Evolutionary conservation across 495 filamentous ascomycete genomes (phyloP).

Genomic region (Penicillium ochrochloron): DNA sequence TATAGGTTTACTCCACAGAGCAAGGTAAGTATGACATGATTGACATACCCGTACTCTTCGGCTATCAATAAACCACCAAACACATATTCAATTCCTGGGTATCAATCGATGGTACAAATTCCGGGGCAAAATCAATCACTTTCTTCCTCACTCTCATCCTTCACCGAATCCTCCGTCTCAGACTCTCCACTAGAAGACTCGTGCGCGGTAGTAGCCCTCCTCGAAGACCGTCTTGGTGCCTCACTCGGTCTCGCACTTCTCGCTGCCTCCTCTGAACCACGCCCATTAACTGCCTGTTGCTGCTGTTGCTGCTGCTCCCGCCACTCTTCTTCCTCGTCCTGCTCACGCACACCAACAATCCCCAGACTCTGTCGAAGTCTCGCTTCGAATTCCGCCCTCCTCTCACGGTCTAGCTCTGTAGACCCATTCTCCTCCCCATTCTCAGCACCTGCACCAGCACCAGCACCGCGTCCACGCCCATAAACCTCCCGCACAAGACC

Average conservation of each 20-base stretch:
- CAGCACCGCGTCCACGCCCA: conserved; percentile 29
- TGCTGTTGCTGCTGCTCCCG: background rate
- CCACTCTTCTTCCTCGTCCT: background rate
- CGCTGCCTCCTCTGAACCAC: conserved; percentile 7
- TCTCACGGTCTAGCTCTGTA: conserved; percentile 43
- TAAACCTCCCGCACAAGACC: conserved; percentile 70
- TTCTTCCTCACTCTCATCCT: background rate
- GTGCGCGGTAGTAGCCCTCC: conserved; percentile 16
- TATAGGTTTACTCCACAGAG: too few species aligned
- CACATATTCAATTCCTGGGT: background rate
- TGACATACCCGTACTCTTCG: too few species aligned
- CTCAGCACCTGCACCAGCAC: background rate
- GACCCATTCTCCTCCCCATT: conserved; percentile 43
- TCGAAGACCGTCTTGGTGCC: conserved; percentile 21
- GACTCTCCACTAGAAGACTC: conserved; percentile 20
- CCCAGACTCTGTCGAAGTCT: conserved; percentile 41
- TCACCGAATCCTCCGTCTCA: conserved; percentile 1
- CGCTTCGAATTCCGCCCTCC: conserved; percentile 37
- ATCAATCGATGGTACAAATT: conserved; percentile 10
- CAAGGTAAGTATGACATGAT: too few species aligned
- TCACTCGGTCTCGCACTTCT: background rate
- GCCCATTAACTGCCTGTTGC: background rate
- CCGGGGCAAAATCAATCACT: conserved; percentile 6
- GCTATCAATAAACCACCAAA: background rate
- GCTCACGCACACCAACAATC: conserved; percentile 11